Percentiles rank a stretch among this genome's conserved stretches.
These are phyloP conservation scores for Forsythia viridissima DNA, from an alignment of 257 asterid genomes.

Conservation along the genomic window DNA sequence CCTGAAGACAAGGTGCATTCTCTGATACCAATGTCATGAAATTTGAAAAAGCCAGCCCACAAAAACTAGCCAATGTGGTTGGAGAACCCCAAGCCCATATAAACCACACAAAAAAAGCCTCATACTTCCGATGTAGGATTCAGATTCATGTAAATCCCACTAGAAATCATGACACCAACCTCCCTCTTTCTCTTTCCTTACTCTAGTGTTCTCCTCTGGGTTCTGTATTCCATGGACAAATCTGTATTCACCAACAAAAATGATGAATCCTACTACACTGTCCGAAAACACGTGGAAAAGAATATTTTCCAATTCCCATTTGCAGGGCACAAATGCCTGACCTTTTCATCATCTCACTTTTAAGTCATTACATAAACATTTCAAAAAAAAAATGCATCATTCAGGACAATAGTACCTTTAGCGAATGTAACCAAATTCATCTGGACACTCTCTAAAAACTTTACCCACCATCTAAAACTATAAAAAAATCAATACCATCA, in stretches of 20 bases:
- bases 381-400: neutral
- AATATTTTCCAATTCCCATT: neutral
- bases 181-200: constrained; percentile 3
- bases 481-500: neutral
- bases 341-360: constrained; percentile 5
- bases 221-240: constrained; percentile 3
- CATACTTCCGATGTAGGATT: no score
- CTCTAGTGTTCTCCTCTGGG: neutral
- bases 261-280: constrained; percentile 10
- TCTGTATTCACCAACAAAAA: constrained; percentile 6
- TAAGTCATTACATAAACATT: neutral
- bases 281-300: constrained; percentile 6
- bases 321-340: neutral
- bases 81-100: no score
- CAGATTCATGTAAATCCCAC: no score
- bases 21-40: no score
- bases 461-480: neutral
- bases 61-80: no score
- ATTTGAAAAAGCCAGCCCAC: no score
- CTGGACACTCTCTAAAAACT: neutral
- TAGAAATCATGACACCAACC: no score
- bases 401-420: neutral
- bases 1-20: no score
- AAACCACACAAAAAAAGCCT: no score
- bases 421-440: neutral